phyloP scores from a whole-genome alignment of 2,329 filamentous ascomycete species.

The Xylaria sp. region DNA sequence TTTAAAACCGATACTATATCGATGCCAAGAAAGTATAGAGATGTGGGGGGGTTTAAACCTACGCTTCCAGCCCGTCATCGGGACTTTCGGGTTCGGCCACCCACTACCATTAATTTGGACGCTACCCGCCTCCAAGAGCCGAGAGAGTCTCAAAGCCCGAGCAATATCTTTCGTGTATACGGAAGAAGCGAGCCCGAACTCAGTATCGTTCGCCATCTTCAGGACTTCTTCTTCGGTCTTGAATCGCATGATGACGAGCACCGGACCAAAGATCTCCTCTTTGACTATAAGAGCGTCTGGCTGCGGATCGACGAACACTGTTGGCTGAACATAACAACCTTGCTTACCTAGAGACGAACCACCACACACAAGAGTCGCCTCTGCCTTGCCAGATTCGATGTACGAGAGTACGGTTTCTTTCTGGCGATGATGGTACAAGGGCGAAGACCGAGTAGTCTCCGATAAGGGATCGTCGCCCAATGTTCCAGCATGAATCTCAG shows the following conservation, averaged over 20 bases:
- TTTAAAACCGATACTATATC: background rate
- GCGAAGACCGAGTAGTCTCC: background rate
- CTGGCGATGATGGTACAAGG: background rate
- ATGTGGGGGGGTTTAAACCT: background rate
- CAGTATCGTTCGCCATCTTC: background rate
- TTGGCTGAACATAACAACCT: conserved; percentile 1
- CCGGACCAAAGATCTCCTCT: conserved; percentile 5
- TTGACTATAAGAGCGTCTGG: background rate
- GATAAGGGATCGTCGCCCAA: background rate
- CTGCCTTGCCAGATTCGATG: conserved; percentile 1
- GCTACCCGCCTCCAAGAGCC: conserved; percentile 2
- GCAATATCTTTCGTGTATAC: conserved; percentile 4
- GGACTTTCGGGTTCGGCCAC: conserved; percentile 3
- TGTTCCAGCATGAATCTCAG: background rate
- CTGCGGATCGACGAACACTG: background rate
- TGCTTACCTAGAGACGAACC: background rate
- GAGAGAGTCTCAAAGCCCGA: background rate
- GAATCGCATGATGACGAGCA: background rate
- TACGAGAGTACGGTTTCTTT: background rate
- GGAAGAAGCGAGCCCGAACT: background rate
- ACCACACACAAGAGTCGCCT: background rate
- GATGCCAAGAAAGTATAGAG: background rate
- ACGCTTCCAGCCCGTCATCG: conserved; percentile 1
- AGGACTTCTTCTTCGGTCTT: background rate
- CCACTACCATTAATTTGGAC: conserved; percentile 2